Evolutionary conservation across 164 flowering plant species (phyloP).

Genomic region (Akebia trifoliata): DNA sequence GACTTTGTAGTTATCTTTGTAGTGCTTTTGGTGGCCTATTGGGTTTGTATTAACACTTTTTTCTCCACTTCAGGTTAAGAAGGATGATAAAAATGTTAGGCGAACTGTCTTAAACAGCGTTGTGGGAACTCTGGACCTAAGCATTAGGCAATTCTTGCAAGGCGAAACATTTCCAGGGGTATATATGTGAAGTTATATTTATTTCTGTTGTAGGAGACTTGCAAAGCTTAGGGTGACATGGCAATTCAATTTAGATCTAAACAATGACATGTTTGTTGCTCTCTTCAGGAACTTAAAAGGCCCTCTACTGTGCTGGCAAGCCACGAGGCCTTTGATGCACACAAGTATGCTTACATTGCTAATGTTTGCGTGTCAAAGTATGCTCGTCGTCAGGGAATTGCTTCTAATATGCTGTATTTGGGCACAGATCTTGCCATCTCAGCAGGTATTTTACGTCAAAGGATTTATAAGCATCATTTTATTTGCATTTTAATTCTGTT

Average conservation of each 20-base stretch:
- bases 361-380: conserved; percentile 60
- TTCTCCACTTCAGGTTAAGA: conserved; percentile 40
- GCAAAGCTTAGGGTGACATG: neutral
- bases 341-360: conserved; percentile 58
- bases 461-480: neutral
- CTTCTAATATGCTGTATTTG: conserved; percentile 51
- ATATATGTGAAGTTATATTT: conserved; percentile 10
- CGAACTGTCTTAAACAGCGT: conserved; percentile 59
- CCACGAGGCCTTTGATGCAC: conserved; percentile 40
- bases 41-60: neutral
- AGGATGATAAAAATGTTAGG: conserved; percentile 49
- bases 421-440: conserved; percentile 45
- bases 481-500: neutral
- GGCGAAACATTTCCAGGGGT: conserved; percentile 75
- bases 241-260: neutral
- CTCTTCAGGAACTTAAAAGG: conserved; percentile 41
- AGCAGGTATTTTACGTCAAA: conserved; percentile 30
- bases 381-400: conserved; percentile 65
- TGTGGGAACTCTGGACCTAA: conserved; percentile 60
- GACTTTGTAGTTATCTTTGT: too few species aligned
- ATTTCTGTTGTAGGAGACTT: neutral
- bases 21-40: too few species aligned
- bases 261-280: neutral
- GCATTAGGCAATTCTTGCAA: conserved; percentile 48
- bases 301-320: conserved; percentile 30